Conservation (phyloP, 768 basidiomycete genomes). For the Mycena indigotica region DNA sequence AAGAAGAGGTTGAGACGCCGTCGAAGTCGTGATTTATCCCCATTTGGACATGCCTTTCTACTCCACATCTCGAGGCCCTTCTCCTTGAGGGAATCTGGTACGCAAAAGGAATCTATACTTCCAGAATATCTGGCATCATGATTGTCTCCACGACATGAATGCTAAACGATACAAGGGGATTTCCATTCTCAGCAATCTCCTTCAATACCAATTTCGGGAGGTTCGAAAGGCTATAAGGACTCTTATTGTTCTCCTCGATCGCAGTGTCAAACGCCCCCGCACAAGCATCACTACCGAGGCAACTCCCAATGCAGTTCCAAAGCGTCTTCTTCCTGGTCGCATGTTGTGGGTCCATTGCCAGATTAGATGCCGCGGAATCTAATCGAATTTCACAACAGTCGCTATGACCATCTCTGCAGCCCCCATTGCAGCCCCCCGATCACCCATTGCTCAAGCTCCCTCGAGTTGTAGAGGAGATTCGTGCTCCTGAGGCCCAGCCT, state of each 20-base stretch:
- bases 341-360: slow-evolving; percentile 11
- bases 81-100: no score
- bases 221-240: neutral
- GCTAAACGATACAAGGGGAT: neutral
- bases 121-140: no score
- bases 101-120: no score
- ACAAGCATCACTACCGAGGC: slow-evolving; percentile 1
- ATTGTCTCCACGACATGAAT: no score
- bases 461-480: slow-evolving; percentile 8
- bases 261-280: slow-evolving; percentile 6
- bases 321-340: slow-evolving; percentile 15
- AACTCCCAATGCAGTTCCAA: slow-evolving; percentile 18
- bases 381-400: slow-evolving; percentile 11
- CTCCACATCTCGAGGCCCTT: no score
- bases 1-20: no score
- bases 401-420: slow-evolving; percentile 19
- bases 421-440: slow-evolving; percentile 10
- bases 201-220: neutral
- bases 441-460: neutral
- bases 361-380: neutral
- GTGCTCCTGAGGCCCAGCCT: slow-evolving; percentile 1
- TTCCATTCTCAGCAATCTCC: neutral
- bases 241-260: slow-evolving; percentile 12
- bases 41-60: no score
- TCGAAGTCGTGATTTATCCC: no score